These are phyloP conservation scores for Silene conica DNA, from an alignment of 148 eudicot genomes.

Conservation along the genomic window DNA sequence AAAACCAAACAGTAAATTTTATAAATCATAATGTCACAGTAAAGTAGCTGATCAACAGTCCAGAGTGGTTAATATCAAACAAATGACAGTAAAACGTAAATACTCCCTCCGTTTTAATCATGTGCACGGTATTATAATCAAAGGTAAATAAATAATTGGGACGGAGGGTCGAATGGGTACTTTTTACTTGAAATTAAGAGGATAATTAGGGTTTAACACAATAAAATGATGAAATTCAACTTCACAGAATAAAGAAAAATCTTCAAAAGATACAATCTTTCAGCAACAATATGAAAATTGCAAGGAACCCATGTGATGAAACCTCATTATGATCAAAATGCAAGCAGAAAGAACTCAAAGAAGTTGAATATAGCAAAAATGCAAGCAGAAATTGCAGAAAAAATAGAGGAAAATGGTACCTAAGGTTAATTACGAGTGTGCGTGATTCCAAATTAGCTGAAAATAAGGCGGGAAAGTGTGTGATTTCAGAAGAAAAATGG, in stretches of 20 bases:
- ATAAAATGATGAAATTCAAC: neutral
- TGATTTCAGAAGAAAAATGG: neutral
- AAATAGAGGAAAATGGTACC: constrained; percentile 7
- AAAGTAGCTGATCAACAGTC: neutral
- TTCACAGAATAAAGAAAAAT: neutral
- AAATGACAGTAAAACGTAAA: neutral
- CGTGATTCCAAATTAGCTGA: neutral
- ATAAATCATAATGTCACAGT: neutral
- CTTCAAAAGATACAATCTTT: neutral
- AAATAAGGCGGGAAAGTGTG: constrained; percentile 17
- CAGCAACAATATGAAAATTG: neutral
- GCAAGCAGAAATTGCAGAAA: neutral
- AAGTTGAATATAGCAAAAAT: neutral
- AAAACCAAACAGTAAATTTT: no score
- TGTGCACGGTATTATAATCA: no score
- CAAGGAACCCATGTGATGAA: constrained; percentile 10
- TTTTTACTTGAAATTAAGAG: neutral
- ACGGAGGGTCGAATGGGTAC: no score
- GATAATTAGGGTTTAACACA: constrained; percentile 25
- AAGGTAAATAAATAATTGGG: no score
- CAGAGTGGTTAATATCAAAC: neutral
- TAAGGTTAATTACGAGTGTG: neutral
- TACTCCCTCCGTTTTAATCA: neutral
- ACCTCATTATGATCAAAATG: neutral
- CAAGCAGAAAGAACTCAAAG: neutral